Evolutionary conservation across 2,329 filamentous ascomycete species (phyloP).

Genomic region (Sporothrix sp.): DNA sequence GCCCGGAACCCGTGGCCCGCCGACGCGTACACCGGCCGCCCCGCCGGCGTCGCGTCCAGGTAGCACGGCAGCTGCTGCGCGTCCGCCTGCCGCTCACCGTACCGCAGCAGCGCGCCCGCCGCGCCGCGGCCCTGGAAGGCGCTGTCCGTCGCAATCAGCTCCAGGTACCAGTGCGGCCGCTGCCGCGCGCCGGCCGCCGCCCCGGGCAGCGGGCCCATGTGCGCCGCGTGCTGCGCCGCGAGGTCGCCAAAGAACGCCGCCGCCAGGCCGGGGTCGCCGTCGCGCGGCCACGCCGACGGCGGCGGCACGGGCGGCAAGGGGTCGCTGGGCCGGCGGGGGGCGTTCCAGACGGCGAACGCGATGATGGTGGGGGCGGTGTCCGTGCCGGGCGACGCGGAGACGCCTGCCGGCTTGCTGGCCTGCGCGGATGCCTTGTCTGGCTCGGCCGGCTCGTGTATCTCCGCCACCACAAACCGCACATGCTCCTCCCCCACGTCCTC

Average conservation of each 20-base stretch:
- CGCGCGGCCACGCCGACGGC: constrained; percentile 30
- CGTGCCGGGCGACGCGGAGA: too few species aligned
- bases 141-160: constrained; percentile 35
- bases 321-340: constrained; percentile 19
- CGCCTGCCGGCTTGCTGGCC: too few species aligned
- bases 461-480: too few species aligned
- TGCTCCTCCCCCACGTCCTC: constrained; percentile 33
- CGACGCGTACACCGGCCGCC: constrained; percentile 34
- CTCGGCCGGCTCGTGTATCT: too few species aligned
- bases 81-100: constrained; percentile 39
- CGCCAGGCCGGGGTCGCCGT: constrained; percentile 28
- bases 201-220: constrained; percentile 25
- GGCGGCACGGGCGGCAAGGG: constrained; percentile 18
- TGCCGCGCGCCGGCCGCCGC: constrained; percentile 16
- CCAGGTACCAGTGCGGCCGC: constrained; percentile 38
- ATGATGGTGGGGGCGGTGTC: too few species aligned
- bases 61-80: constrained; percentile 34
- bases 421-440: neutral
- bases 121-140: constrained; percentile 38
- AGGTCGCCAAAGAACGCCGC: constrained; percentile 33
- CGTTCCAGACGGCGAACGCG: constrained; percentile 39
- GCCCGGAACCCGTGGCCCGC: constrained; percentile 36
- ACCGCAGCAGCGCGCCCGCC: constrained; percentile 34
- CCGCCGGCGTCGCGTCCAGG: constrained; percentile 41
- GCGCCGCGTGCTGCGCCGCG: constrained; percentile 25